These are phyloP conservation scores for Saccharata proteae DNA, from an alignment of 2,329 filamentous ascomycete species.

Conservation along the genomic window DNA sequence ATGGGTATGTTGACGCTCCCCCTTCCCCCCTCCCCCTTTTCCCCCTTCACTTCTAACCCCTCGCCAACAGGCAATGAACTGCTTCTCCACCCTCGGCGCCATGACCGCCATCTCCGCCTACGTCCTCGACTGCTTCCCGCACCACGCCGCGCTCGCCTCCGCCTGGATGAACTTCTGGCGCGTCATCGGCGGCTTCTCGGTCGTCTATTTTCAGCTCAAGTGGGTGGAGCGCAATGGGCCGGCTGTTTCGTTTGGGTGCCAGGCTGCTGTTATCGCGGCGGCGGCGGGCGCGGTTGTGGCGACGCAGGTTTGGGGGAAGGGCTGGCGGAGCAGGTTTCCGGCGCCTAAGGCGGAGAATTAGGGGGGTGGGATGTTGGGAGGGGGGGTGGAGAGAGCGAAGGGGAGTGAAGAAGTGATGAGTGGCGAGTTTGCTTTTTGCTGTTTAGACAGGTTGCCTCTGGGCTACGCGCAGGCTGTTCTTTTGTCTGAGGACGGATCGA, in stretches of 20 bases:
- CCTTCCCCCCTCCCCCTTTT: neutral
- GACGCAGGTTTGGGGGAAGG: constrained; percentile 18
- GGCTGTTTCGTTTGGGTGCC: constrained; percentile 21
- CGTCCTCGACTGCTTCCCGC: constrained; percentile 21
- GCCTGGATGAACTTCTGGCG: constrained; percentile 24
- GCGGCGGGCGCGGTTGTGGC: constrained; percentile 16
- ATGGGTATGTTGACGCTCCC: constrained; percentile 12
- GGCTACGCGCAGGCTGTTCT: too few relatives aligned
- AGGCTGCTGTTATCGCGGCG: constrained; percentile 21
- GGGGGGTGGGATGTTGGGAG: too few relatives aligned
- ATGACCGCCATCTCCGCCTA: constrained; percentile 24
- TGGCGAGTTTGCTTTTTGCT: too few relatives aligned
- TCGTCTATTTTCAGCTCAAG: constrained; percentile 23
- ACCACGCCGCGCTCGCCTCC: constrained; percentile 19
- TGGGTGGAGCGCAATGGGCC: constrained; percentile 21
- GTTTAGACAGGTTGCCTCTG: too few relatives aligned
- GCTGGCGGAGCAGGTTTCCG: constrained; percentile 14
- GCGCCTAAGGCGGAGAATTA: constrained; percentile 7
- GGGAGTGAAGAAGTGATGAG: too few relatives aligned
- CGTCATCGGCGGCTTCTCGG: constrained; percentile 21
- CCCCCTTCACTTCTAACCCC: neutral
- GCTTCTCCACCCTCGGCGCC: constrained; percentile 21
- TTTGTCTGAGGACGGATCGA: too few relatives aligned
- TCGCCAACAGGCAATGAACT: constrained; percentile 18
- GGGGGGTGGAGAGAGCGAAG: too few relatives aligned